These are phyloP conservation scores for Sclerotinia minor DNA, from an alignment of 2,329 filamentous ascomycete species.

Conservation along the genomic window DNA sequence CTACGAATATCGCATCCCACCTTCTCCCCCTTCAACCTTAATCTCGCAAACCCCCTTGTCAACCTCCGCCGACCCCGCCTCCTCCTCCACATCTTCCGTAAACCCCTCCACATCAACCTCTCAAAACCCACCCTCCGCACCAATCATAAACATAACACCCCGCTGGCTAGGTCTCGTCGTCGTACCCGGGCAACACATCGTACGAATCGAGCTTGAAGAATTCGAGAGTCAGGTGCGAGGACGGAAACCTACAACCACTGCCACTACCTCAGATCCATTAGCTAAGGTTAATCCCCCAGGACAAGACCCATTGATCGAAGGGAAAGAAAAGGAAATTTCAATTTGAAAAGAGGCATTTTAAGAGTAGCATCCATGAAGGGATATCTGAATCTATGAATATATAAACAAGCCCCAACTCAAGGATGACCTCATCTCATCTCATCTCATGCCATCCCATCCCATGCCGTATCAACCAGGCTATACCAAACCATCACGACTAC, in stretches of 20 bases:
- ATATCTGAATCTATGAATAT: too few species aligned
- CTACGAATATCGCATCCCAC: conserved; percentile 84
- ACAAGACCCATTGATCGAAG: background rate
- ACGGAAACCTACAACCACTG: background rate
- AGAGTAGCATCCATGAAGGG: too few species aligned
- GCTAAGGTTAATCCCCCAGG: too few species aligned
- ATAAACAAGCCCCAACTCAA: too few species aligned
- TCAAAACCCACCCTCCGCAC: background rate
- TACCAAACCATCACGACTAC: background rate
- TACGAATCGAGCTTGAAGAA: conserved; percentile 85
- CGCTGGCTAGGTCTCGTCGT: conserved; percentile 88
- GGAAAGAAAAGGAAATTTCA: background rate
- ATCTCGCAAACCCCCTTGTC: conserved; percentile 59
- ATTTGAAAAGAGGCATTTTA: background rate
- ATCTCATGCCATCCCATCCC: background rate
- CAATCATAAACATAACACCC: conserved; percentile 58
- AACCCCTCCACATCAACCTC: background rate
- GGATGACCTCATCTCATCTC: background rate
- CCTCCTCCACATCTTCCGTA: conserved; percentile 27
- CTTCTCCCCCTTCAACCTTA: conserved; percentile 41
- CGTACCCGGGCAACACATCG: conserved; percentile 81
- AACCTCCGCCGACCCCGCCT: background rate
- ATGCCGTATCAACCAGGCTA: too few species aligned
- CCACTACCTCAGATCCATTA: background rate
- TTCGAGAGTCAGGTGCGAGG: conserved; percentile 51